phyloP scores from a whole-genome alignment of 2,329 filamentous ascomycete species.

The Chaetomium strumarium region DNA sequence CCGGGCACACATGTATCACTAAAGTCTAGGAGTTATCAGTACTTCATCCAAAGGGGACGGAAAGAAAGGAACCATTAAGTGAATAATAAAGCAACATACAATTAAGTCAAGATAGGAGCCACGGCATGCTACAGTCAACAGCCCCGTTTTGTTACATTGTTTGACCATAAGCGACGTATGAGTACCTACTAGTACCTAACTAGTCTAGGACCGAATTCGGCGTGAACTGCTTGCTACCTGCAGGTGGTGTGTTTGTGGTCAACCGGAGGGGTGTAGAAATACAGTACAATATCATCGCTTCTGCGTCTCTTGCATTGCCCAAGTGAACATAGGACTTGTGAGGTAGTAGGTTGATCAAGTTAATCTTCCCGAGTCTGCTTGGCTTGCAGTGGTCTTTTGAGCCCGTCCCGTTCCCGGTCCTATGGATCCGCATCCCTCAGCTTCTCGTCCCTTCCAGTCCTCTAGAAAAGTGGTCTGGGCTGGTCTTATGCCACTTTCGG shows the following conservation, averaged over 20 bases:
- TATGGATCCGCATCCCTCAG: background rate
- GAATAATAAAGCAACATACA: too few relatives aligned
- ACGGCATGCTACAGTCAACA: too few relatives aligned
- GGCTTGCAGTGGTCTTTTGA: background rate
- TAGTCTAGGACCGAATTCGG: background rate
- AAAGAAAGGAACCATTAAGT: too few relatives aligned
- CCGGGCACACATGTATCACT: too few relatives aligned
- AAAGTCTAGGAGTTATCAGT: too few relatives aligned
- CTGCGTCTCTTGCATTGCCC: background rate
- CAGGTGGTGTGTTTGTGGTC: conserved; percentile 6
- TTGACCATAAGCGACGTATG: too few relatives aligned
- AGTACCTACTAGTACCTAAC: too few relatives aligned
- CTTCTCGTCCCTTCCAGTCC: background rate
- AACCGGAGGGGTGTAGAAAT: background rate
- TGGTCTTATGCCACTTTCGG: conserved; percentile 1
- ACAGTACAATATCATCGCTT: background rate
- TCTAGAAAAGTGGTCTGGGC: background rate
- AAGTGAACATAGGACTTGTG: too few relatives aligned
- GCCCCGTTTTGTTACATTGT: too few relatives aligned
- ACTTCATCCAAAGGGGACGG: too few relatives aligned
- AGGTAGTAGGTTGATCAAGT: too few relatives aligned
- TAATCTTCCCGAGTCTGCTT: background rate
- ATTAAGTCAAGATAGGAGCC: too few relatives aligned
- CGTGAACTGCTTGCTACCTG: background rate
- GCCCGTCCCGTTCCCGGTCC: background rate